Base-by-base conservation (phyloP, 768 basidiomycete species). In the Termitomyces sp. region DNA sequence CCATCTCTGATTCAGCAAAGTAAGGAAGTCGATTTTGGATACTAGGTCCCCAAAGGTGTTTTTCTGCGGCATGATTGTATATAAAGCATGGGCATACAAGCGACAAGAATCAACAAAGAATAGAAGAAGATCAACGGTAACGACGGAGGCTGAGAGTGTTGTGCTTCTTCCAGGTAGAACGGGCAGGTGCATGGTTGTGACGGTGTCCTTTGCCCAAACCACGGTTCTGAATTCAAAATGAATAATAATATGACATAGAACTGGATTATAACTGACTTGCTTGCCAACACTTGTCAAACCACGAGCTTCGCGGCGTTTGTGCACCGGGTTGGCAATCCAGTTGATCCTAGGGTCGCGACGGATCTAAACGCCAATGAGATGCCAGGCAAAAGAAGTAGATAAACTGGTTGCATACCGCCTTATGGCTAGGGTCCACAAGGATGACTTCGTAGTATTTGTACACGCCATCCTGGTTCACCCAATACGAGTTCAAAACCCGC, bases 391-490 rank as follows among this genome's bases (percentile, higher is more conserved):
- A 25, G 54, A 35, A n/a, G 54, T 37, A 44, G 43, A 32, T 43
- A 19, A 5, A 34, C 34, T 41, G 30, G 49, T 14, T 7, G 75
- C 92, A 67, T 70, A 94, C 93, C 66, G 91, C 93, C 71, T 94
- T 95, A 80, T 96, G 93, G 70, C 71, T 86, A 58, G 94, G 94
- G 69, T 99, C 97, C 57, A 99, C 95, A 63, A 97, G 84, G 72
- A 99, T 98, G 67, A 99, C 93, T 73, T 99, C 97, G 78, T 86
- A 99, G 80, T 97, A 98, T 74, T 96, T 97, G 85, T 96, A 97
- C 30, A 97, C 91, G 75, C 94, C 94, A 70, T 98, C 94, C 77
- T 96, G 94, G 77, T 98, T 98, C 69, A 99, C 79, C 97, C 97
- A 99, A 83, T 98, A 98, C 46, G 96, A 98, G 79, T 96, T 97